A percentile compares a stretch with the other conserved stretches of the same genome.
Conservation (phyloP, 2,329 filamentous ascomycete species). For the Monilinia aucupariae region DNA sequence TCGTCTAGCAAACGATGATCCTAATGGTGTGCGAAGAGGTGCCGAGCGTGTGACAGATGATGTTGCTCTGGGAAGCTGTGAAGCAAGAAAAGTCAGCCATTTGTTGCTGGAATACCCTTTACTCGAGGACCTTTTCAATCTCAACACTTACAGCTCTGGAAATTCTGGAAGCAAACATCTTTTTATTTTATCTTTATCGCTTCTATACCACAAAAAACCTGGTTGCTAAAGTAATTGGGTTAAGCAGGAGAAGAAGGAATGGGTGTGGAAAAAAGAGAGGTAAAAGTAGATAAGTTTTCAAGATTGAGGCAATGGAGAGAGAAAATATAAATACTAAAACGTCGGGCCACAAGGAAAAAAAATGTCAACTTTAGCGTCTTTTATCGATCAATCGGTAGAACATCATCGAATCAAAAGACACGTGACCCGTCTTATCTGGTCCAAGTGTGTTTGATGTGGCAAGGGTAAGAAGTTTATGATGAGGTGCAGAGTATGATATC, state of each 20-base stretch:
- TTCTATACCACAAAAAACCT: conserved; percentile 22
- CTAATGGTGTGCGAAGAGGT: conserved; percentile 63
- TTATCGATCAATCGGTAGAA: conserved; percentile 9
- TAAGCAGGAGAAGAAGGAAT: conserved; percentile 19
- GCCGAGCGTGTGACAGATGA: conserved; percentile 63
- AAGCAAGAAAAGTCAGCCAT: conserved; percentile 19
- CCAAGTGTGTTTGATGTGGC: background rate
- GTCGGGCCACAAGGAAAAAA: conserved; percentile 9
- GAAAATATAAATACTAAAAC: conserved; percentile 17
- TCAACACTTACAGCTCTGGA: conserved; percentile 64
- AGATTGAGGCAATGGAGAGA: conserved; percentile 11
- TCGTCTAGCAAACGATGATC: conserved; percentile 70
- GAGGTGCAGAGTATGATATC: background rate
- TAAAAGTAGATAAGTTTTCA: background rate
- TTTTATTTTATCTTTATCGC: conserved; percentile 35
- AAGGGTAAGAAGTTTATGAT: background rate
- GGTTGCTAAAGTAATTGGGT: conserved; percentile 18
- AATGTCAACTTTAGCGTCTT: conserved; percentile 15
- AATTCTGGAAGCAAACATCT: conserved; percentile 68
- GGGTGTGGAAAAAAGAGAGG: conserved; percentile 21
- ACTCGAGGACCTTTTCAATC: background rate
- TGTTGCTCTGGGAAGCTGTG: conserved; percentile 71
- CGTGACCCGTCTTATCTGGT: background rate
- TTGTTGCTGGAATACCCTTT: conserved; percentile 29
- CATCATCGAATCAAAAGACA: conserved; percentile 10